Base-by-base conservation (phyloP, 2,329 filamentous ascomycete genomes). In the Trichothecium roseum region DNA sequence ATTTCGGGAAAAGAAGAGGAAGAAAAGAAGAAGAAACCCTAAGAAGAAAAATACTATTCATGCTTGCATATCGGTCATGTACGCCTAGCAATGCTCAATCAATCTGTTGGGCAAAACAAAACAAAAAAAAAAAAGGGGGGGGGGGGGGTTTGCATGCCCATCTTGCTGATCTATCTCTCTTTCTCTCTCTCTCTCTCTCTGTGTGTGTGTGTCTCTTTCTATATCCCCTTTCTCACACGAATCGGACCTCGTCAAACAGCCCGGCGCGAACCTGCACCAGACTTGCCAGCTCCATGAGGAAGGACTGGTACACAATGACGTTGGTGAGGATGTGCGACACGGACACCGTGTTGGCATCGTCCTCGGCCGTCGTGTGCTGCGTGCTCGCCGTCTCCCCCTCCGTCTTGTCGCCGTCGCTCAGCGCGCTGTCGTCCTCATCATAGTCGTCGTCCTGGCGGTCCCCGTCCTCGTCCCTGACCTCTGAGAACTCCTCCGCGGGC, bases 261-360 rank as follows among this genome's bases (percentile, higher is more conserved):
- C 78, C 78, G 17, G 80, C 81, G 37, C 84, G 68, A 26, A 83
- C 78, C 54, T 89, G 83, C 39, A 87, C 67, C 46, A 88, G 57
- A 18, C 81, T 81, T 2, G 82, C 78, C 37, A 89, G 56, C 55
- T 91, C 84, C 34, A 89, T 67, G 34, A 89, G 58, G 52, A 91
- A 91, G 26, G 83, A 81, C 54, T 91, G 84, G 38, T 87, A 64
- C 34, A 89, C 73, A 39, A 89, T 74, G 28, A 82, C 74, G 53
- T 89, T 91, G 5, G 84, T 89, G 42, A 91, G 62, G 9, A 89
- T 64, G 52, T 89, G 84, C 28, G 81, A 85, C 4, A 91, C 73
- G 7, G 79, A 84, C 7, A 77, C 79, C 8, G 66, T 68, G 5
- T 58, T 52, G 18, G 51, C 52, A 30, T 30, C 35, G 26, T 37